phyloP scores from a whole-genome alignment of 1,284 basidiomycete genomes.

The Amylostereum areolatum region DNA sequence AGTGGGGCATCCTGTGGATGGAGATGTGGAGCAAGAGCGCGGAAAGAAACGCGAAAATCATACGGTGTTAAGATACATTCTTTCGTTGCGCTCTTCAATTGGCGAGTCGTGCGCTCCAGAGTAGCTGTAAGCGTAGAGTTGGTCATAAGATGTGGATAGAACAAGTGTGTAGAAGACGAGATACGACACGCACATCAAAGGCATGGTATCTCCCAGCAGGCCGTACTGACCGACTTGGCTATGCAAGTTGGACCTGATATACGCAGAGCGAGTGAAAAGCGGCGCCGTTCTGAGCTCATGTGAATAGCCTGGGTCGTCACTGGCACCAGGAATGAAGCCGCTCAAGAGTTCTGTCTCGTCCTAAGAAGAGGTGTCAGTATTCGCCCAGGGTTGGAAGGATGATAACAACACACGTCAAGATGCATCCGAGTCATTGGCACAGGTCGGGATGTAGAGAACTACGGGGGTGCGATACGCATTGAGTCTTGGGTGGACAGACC shows the following conservation, averaged over 20 bases:
- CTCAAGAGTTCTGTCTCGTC: slow-evolving; percentile 39
- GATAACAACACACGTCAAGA: background rate
- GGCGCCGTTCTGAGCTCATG: slow-evolving; percentile 50
- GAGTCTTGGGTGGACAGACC: too few species aligned
- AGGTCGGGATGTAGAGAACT: too few species aligned
- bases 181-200: background rate
- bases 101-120: too few species aligned
- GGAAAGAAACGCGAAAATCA: slow-evolving; percentile 8
- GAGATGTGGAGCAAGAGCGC: background rate
- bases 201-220: slow-evolving; percentile 39
- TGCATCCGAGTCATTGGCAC: too few species aligned
- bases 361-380: slow-evolving; percentile 11
- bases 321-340: slow-evolving; percentile 17
- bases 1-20: slow-evolving; percentile 27
- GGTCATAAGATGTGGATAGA: too few species aligned
- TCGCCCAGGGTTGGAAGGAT: background rate
- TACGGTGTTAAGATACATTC: slow-evolving; percentile 60
- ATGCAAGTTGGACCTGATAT: slow-evolving; percentile 26
- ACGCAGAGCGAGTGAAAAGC: slow-evolving; percentile 48
- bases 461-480: too few species aligned
- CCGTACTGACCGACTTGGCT: slow-evolving; percentile 45
- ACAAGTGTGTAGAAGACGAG: background rate
- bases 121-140: too few species aligned
- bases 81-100: slow-evolving; percentile 1
- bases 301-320: slow-evolving; percentile 18